phyloP scores from a whole-genome alignment of 345 rosid genomes.

The Ailanthus altissimus region DNA sequence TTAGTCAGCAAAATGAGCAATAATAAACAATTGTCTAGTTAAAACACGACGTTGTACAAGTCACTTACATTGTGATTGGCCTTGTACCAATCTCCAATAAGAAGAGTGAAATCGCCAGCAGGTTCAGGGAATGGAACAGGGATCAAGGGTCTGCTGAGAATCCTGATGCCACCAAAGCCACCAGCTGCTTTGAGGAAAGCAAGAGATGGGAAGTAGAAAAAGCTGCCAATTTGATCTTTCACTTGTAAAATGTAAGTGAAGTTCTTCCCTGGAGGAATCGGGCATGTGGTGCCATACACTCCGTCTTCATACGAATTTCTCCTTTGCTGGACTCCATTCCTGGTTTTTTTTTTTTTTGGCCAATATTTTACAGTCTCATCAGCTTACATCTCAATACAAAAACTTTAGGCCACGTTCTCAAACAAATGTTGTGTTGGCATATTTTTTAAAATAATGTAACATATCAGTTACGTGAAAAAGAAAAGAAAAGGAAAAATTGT shows the following conservation, averaged over 20 bases:
- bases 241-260: constrained; percentile 81
- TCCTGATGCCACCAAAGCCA: constrained; percentile 74
- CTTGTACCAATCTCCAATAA: constrained; percentile 84
- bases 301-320: constrained; percentile 88
- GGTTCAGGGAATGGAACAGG: constrained; percentile 93
- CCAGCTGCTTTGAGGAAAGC: constrained; percentile 93
- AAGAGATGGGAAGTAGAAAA: constrained; percentile 93
- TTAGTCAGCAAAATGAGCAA: neutral
- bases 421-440: too few species aligned
- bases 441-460: neutral
- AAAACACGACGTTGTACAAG: neutral
- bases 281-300: constrained; percentile 93
- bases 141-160: constrained; percentile 76
- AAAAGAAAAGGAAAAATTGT: too few species aligned
- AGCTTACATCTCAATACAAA: neutral
- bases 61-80: constrained; percentile 60
- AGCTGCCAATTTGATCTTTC: constrained; percentile 93
- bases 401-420: too few species aligned
- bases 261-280: constrained; percentile 90
- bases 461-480: neutral
- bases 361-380: neutral
- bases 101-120: constrained; percentile 71
- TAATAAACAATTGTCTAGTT: neutral
- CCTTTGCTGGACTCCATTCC: constrained; percentile 94
- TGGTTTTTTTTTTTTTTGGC: constrained; percentile 12